Evolutionary conservation across 306 rosid genomes (phyloP), one percentile per base, ranked within the genome.

Genomic region (Quercus gilva): DNA sequence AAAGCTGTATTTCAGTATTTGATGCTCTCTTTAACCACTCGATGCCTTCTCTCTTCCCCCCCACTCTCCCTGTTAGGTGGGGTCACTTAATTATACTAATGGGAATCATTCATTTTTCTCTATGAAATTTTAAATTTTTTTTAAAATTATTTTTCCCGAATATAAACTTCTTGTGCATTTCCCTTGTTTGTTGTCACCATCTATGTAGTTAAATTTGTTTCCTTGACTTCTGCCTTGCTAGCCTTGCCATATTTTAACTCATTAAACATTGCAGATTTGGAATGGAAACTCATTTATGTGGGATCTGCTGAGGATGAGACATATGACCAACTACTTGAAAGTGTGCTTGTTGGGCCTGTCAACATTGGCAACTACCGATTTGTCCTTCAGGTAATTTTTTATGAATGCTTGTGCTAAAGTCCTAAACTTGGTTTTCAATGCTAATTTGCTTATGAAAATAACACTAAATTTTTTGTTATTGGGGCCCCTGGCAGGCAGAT

Each of bases 221-320:
- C 7, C 23, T 49, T 49, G 17, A 49, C 14, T 12, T 49, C 53
- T 49, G 5, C 17, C 53, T 45, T 11, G 17, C 53, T 11, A 11
- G 53, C 53, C 53, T 45, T 11, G 17, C 53, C 53, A 12, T 49
- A 3, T 49, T 49, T 12, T 12, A 12, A 49, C 53, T 49, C 17
- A 41, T 41, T 12, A 49, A 12, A 49, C 53, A 3, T 49, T 49
- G 53, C 89, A 94, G 97, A 92, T 85, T 85, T 92, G 88, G 99
- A 94, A 78, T 92, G 99, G 99, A 92, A 94, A 85, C 99, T 94
- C 73, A 91, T 83, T 58, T 94, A 94, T 29, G 99, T 94, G 43
- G 97, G 97, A 71, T 92, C 99, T 78, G 97, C 99, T 29, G 99
- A 94, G 86, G 97, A 92, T 78, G 99, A 94, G 87, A 94, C 94